phyloP scores from a whole-genome alignment of 345 rosid species.

The Clarkia xantiana region DNA sequence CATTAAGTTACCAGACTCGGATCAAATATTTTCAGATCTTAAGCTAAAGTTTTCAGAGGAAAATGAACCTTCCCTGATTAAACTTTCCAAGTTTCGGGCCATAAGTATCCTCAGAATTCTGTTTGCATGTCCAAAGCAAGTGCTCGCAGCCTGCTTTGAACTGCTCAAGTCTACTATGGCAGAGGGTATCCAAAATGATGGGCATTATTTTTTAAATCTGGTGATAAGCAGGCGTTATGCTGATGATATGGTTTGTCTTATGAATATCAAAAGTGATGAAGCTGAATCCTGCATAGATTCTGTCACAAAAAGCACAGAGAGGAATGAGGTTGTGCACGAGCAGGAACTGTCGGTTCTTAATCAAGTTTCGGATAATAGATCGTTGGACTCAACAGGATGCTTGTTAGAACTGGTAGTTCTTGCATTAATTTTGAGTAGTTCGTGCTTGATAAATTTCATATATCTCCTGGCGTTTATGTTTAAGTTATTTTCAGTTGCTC shows the following conservation, averaged over 20 bases:
- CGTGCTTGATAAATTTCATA: not conserved
- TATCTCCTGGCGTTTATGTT: no score
- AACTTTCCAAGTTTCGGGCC: slow-evolving; percentile 45
- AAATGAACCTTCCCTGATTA: slow-evolving; percentile 34
- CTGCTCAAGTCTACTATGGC: slow-evolving; percentile 35
- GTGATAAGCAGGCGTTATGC: slow-evolving; percentile 34
- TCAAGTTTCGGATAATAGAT: slow-evolving; percentile 19
- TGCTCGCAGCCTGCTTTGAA: slow-evolving; percentile 68
- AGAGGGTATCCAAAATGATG: slow-evolving; percentile 37
- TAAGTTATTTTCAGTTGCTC: not conserved
- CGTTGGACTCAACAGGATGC: slow-evolving; percentile 28
- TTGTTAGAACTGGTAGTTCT: slow-evolving; percentile 68
- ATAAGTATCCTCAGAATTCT: slow-evolving; percentile 49
- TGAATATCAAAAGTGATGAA: slow-evolving; percentile 18
- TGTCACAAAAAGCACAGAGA: slow-evolving; percentile 20
- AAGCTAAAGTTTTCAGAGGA: slow-evolving; percentile 46
- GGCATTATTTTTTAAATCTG: slow-evolving; percentile 46
- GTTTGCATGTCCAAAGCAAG: slow-evolving; percentile 47
- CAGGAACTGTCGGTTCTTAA: slow-evolving; percentile 17
- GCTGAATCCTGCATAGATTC: slow-evolving; percentile 24
- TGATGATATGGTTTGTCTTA: slow-evolving; percentile 14
- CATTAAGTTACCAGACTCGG: slow-evolving; percentile 37
- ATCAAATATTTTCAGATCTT: slow-evolving; percentile 36
- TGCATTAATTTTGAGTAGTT: slow-evolving; percentile 4
- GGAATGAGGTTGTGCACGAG: slow-evolving; percentile 15